Conservation (phyloP, 305 asterid genomes). For the Stenogyne calaminthoides region DNA sequence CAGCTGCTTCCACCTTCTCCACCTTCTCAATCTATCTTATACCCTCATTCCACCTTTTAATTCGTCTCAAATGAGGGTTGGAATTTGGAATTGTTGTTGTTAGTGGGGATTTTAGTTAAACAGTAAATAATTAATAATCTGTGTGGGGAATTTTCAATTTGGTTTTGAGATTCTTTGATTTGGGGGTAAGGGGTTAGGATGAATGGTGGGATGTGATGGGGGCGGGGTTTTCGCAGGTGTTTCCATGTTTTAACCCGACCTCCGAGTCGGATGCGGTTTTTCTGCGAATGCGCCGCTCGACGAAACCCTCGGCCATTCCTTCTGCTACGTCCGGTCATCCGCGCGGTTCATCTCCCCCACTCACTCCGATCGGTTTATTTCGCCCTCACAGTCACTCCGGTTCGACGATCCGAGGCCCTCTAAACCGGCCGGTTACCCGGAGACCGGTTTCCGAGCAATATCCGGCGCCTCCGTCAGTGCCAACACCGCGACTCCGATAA, state of each 20-base stretch:
- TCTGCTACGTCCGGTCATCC: conserved; percentile 96
- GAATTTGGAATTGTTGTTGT: neutral
- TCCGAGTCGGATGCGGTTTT: conserved; percentile 67
- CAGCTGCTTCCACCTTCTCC: conserved; percentile 26
- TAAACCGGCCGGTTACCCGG: conserved; percentile 52
- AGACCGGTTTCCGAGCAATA: conserved; percentile 87
- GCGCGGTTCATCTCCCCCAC: conserved; percentile 90
- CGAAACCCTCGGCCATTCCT: conserved; percentile 98
- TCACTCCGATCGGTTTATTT: conserved; percentile 85
- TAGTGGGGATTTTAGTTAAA: neutral
- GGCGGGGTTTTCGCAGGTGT: conserved; percentile 92
- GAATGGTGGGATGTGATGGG: conserved; percentile 96
- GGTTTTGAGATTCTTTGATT: neutral
- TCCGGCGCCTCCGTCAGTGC: conserved; percentile 98
- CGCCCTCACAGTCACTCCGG: conserved; percentile 92
- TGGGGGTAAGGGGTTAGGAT: conserved; percentile 56
- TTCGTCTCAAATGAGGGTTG: conserved; percentile 4
- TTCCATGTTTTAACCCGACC: conserved; percentile 80
- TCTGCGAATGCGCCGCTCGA: conserved; percentile 67
- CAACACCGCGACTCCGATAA: conserved; percentile 76
- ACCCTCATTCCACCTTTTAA: conserved; percentile 20
- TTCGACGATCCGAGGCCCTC: conserved; percentile 73
- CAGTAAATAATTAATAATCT: neutral
- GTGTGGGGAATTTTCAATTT: neutral
- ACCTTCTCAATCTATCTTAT: no score